Conservation (phyloP, 2,329 filamentous ascomycete species). For the Fusarium sp. region DNA sequence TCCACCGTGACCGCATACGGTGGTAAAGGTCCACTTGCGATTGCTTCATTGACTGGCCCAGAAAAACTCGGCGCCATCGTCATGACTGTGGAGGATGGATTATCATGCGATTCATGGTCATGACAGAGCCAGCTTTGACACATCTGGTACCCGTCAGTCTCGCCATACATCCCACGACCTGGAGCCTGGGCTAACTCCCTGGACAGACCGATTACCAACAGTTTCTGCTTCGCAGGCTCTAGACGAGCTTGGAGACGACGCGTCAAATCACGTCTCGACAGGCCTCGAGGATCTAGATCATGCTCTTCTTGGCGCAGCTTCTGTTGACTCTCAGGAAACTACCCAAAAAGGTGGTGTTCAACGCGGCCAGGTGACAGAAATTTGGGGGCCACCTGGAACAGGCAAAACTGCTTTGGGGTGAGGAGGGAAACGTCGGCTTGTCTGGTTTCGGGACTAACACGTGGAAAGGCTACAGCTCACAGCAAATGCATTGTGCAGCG, state of each 20-base stretch:
- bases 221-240: slow-evolving; percentile 83
- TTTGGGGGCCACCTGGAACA: slow-evolving; percentile 88
- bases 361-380: slow-evolving; percentile 85
- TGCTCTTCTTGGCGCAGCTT: slow-evolving; percentile 53
- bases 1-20: not conserved
- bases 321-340: slow-evolving; percentile 30
- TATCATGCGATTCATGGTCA: slow-evolving; percentile 73
- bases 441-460: slow-evolving; percentile 26
- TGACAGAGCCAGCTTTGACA: slow-evolving; percentile 74
- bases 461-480: slow-evolving; percentile 78
- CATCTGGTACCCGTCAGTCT: slow-evolving; percentile 66
- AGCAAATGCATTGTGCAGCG: slow-evolving; percentile 73
- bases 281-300: slow-evolving; percentile 69
- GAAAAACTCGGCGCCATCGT: slow-evolving; percentile 34
- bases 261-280: slow-evolving; percentile 69
- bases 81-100: slow-evolving; percentile 63
- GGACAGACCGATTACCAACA: slow-evolving; percentile 80
- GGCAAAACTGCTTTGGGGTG: slow-evolving; percentile 91
- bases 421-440: slow-evolving; percentile 49
- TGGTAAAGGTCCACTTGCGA: slow-evolving; percentile 33
- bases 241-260: slow-evolving; percentile 69
- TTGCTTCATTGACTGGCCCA: slow-evolving; percentile 33
- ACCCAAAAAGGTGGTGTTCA: slow-evolving; percentile 71
- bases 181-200: slow-evolving; percentile 30
- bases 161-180: slow-evolving; percentile 10